Evolutionary conservation across 2,329 filamentous ascomycete genomes (phyloP), one percentile per base, ranked within the genome.

Genomic region (Karstenula rhodostoma): DNA sequence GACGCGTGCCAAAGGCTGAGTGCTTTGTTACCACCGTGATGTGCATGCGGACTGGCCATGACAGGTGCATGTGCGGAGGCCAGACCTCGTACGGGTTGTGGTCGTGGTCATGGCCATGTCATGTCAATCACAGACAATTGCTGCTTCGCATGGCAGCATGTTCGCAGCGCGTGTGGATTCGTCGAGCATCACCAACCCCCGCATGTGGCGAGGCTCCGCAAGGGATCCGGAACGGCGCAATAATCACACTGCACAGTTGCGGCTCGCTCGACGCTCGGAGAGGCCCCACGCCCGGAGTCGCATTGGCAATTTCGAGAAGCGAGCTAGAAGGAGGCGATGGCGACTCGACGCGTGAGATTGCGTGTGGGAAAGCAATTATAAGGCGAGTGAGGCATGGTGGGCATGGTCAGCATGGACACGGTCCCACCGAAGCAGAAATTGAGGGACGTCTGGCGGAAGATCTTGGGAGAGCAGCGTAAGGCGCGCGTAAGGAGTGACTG

Each of bases 121-220:
- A 27, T 19, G 17, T 47, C 23, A 2, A 13, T 13, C 46, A 22
- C 15, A 33, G 46, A 49, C 46, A 4, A 33, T 22, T 50, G 27
- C 29, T 53, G 33, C 27, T 49, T 5, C 27, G 15, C 47, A 49
- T 68, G 49, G 63, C 68, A 67, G 69, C 66, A 68, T 56, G 43
- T 56, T 59, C 50, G 51, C 44, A 48, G 53, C 62, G 64, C 61
- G 62, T 55, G 61, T 64, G 56, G 61, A 61, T 63, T 59, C 52
- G 17, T 40, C 37, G 12, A 32, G 29, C 29, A 32, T 5, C 29
- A 62, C 67, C 62, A 70, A 72, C 27, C 70, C 73, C 73, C 73
- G 71, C 73, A 74, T 69, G 67, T 67, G 65, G 64, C 58, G 63
- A 67, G 59, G 57, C 55, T 68, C 63, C 64, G 71, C 71, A 72